Percentiles rank a stretch among this genome's conserved stretches.
phyloP scores from a whole-genome alignment of 2,329 filamentous ascomycete species.

The Calonectria naviculata region DNA sequence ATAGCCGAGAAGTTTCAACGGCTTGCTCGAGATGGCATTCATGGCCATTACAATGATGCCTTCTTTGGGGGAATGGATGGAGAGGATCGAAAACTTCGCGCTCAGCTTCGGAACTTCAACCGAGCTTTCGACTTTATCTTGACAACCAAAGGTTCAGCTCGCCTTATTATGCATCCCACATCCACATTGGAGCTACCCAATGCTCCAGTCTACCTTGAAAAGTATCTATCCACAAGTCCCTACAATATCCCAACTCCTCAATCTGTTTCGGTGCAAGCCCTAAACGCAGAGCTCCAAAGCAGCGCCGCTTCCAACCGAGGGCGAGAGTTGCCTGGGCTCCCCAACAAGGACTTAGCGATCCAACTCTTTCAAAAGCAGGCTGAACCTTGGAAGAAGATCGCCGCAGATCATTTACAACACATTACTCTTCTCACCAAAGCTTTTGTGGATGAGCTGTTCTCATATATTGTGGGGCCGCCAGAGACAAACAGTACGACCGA shows the following conservation, averaged over 20 bases:
- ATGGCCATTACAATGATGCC: conserved; percentile 44
- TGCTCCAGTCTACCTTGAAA: conserved; percentile 34
- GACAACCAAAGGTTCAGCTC: conserved; percentile 34
- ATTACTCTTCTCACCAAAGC: conserved; percentile 42
- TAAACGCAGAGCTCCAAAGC: conserved; percentile 43
- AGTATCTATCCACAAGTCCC: conserved; percentile 34
- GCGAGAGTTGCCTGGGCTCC: conserved; percentile 52
- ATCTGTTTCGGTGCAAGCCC: conserved; percentile 17
- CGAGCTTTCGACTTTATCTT: conserved; percentile 44
- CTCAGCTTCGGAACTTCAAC: conserved; percentile 44
- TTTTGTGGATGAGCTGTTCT: conserved; percentile 52
- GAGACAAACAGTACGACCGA: conserved; percentile 29
- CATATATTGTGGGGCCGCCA: conserved; percentile 42
- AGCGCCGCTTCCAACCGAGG: conserved; percentile 52
- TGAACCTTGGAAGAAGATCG: conserved; percentile 51
- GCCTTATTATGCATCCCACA: conserved; percentile 20
- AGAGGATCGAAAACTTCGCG: conserved; percentile 41
- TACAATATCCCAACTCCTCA: conserved; percentile 45
- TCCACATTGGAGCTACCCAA: not conserved
- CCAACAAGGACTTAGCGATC: conserved; percentile 49
- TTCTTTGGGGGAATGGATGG: conserved; percentile 49
- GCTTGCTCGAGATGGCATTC: conserved; percentile 41
- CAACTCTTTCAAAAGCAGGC: conserved; percentile 53
- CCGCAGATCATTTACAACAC: conserved; percentile 47
- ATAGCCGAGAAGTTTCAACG: conserved; percentile 50